Evolutionary conservation across 495 filamentous ascomycete genomes (phyloP).

Genomic region (Penicillium herquei): DNA sequence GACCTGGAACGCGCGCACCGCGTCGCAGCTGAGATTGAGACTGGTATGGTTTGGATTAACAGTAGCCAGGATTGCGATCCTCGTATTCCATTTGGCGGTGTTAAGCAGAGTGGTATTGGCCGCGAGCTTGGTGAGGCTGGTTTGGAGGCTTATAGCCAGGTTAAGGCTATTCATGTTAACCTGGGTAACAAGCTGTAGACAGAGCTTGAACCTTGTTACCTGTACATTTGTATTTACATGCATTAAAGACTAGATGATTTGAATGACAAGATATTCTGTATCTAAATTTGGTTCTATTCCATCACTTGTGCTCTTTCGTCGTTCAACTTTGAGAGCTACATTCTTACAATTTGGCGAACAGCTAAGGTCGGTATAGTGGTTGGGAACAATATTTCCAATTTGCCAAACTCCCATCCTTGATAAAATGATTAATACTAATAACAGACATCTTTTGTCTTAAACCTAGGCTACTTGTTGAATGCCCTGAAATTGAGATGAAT

Average conservation of each 20-base stretch:
- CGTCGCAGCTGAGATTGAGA: constrained; percentile 78
- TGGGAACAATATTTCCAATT: too few relatives aligned
- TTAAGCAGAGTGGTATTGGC: constrained; percentile 94
- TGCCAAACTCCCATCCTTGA: too few relatives aligned
- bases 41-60: constrained; percentile 97
- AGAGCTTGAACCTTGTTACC: neutral
- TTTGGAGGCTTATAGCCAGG: constrained; percentile 71
- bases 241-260: neutral
- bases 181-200: constrained; percentile 46
- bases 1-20: constrained; percentile 78
- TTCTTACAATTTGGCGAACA: too few relatives aligned
- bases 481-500: too few relatives aligned
- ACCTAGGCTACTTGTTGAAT: too few relatives aligned
- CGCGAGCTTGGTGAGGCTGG: constrained; percentile 83
- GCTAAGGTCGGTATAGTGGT: too few relatives aligned
- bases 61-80: constrained; percentile 71
- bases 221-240: neutral
- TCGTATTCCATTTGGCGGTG: constrained; percentile 82
- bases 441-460: too few relatives aligned
- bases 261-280: too few relatives aligned
- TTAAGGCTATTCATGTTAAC: constrained; percentile 80
- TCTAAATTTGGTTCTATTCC: too few relatives aligned
- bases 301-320: too few relatives aligned
- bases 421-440: too few relatives aligned
- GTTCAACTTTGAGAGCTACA: too few relatives aligned